Evolutionary conservation across 495 filamentous ascomycete species (phyloP).

Genomic region (Sporormia fimetaria): DNA sequence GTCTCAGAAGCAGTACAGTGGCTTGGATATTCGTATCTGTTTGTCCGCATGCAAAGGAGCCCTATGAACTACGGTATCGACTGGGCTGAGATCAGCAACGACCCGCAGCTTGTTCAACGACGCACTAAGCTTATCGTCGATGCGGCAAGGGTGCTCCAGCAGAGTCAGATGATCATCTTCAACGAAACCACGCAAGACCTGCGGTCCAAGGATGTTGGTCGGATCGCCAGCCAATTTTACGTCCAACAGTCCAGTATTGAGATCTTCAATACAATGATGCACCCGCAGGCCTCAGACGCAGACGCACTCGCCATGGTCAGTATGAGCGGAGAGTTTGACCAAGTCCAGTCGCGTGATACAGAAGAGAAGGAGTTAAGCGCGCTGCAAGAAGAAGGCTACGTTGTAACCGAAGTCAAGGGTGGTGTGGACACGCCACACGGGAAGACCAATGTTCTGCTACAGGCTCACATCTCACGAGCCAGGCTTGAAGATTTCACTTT

Average conservation of each 20-base stretch:
- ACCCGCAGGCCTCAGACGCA: conserved; percentile 64
- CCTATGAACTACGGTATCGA: conserved; percentile 93
- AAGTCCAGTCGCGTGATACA: conserved; percentile 81
- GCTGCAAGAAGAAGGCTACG: conserved; percentile 47
- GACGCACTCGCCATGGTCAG: conserved; percentile 92
- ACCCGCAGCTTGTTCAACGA: conserved; percentile 72
- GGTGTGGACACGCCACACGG: conserved; percentile 68
- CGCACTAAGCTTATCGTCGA: conserved; percentile 73
- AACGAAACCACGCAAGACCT: conserved; percentile 87
- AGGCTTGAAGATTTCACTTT: conserved; percentile 87
- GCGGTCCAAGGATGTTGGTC: conserved; percentile 81
- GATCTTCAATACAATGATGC: conserved; percentile 91
- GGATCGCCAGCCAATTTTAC: conserved; percentile 96
- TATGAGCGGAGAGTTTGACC: conserved; percentile 93
- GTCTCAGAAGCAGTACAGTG: conserved; percentile 90
- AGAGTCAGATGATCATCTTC: conserved; percentile 98
- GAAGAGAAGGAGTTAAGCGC: conserved; percentile 68
- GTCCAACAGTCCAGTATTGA: conserved; percentile 85
- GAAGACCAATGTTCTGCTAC: conserved; percentile 92
- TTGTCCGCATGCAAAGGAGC: conserved; percentile 87
- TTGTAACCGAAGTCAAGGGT: conserved; percentile 60
- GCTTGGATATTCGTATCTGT: conserved; percentile 96
- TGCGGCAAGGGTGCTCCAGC: conserved; percentile 71
- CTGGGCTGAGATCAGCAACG: conserved; percentile 77
- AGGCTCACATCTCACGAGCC: conserved; percentile 85